Evolutionary conservation across 257 asterid genomes (phyloP).

Genomic region (Asclepias syriaca): DNA sequence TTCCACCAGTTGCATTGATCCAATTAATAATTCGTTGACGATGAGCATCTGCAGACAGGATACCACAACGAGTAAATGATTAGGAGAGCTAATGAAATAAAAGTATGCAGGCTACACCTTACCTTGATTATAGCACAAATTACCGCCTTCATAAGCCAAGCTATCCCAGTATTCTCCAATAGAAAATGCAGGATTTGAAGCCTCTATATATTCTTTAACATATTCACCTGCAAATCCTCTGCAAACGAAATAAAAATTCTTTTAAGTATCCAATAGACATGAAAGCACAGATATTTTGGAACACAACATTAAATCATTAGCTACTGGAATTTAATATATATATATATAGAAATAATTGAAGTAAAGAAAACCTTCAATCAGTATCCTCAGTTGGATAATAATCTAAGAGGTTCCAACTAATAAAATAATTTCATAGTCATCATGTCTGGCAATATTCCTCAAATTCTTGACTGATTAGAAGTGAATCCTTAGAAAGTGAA

Average conservation of each 20-base stretch:
- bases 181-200: conserved; percentile 50
- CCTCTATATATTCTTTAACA: conserved; percentile 52
- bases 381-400: background rate
- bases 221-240: conserved; percentile 56
- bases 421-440: background rate
- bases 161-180: conserved; percentile 64
- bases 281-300: background rate
- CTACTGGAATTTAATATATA: background rate
- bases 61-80: background rate
- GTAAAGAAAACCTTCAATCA: background rate
- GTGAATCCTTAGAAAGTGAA: background rate
- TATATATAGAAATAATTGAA: background rate
- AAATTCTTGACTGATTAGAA: background rate
- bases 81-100: background rate
- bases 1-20: conserved; percentile 61
- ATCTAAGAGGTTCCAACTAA: background rate
- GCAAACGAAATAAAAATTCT: conserved; percentile 9
- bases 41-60: conserved; percentile 40
- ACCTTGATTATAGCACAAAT: conserved; percentile 51
- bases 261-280: background rate
- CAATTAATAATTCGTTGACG: conserved; percentile 57
- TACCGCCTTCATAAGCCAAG: conserved; percentile 51
- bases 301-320: background rate
- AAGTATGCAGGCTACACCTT: conserved; percentile 5
- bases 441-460: background rate